Base-by-base conservation (phyloP, 2,329 filamentous ascomycete genomes). In the Pleurostoma richardsiae region DNA sequence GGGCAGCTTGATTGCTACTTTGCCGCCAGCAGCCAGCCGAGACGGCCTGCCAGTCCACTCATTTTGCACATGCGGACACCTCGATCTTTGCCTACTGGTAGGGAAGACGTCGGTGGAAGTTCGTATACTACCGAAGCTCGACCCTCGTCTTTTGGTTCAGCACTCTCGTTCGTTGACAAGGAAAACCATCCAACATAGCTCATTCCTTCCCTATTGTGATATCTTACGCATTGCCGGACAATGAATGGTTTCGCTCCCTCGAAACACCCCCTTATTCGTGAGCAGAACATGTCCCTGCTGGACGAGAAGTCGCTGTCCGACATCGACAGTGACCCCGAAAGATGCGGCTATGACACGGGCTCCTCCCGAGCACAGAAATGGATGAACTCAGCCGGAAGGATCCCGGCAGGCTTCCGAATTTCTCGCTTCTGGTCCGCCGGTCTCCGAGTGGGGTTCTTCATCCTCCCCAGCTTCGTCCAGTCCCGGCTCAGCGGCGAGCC, bases 391-490 rank as follows among this genome's bases (percentile, higher is more conserved):
- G 50, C 65, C 36, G 59, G 59, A 42, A 33, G 42, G 3, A 46
- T 41, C 29, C 29, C 48, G 19, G 40, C 33, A 10, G 46, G 19
- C 28, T 26, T 50, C 8, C 43, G 45, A 10, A 41, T 30, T 10
- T 45, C 49, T 6, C 36, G 40, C 27, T 50, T 44, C 40, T 39
- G 41, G 3, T 40, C 61, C n/a, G 53, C 65, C n/a, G 46, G 70
- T 3, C 50, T 71, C 43, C 69, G 70, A 10, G 55, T 60, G 28
- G 56, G 57, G 50, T 56, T 73, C 53, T 78, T 77, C 56, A 59
- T 79, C 11, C 58, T 75, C n/a, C 76, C 76, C n/a, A 76, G 71
- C 59, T 79, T 79, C 53, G 53, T 78, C 41, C 73, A 76, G 43
- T 65, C 68, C 42, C 66, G 67, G 29, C 59, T 71, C 48, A 64